phyloP scores from a whole-genome alignment of 352 stramenopile species.

The Phytopythium mirpurense region DNA sequence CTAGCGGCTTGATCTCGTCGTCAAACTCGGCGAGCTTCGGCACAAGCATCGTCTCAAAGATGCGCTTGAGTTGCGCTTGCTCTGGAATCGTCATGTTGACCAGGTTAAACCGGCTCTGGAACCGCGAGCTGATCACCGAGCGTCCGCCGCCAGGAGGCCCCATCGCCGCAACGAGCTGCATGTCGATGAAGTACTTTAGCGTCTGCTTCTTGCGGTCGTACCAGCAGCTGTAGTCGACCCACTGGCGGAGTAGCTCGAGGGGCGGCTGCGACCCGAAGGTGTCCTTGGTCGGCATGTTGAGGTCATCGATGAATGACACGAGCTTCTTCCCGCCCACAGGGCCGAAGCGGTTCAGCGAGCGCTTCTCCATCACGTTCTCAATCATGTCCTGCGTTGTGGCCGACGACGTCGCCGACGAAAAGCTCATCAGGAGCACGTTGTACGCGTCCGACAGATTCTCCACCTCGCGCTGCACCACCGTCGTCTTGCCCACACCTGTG shows the following conservation, averaged over 20 bases:
- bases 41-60: constrained; percentile 88
- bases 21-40: constrained; percentile 84
- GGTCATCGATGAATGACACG: constrained; percentile 90
- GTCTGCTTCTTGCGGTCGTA: constrained; percentile 91
- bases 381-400: constrained; percentile 88
- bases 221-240: constrained; percentile 91
- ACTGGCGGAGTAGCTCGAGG: constrained; percentile 88
- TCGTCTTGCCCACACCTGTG: constrained; percentile 89
- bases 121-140: constrained; percentile 85
- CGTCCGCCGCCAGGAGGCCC: constrained; percentile 79
- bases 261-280: constrained; percentile 89
- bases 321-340: constrained; percentile 85
- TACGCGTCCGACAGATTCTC: constrained; percentile 77
- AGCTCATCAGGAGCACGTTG: constrained; percentile 83
- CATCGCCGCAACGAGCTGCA: constrained; percentile 89
- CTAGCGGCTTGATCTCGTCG: constrained; percentile 84
- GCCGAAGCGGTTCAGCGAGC: constrained; percentile 85
- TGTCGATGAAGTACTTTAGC: constrained; percentile 90
- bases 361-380: constrained; percentile 89
- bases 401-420: constrained; percentile 86
- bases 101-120: constrained; percentile 90
- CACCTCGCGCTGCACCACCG: constrained; percentile 76
- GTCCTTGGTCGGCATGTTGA: constrained; percentile 92
- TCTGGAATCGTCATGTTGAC: constrained; percentile 89
- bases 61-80: constrained; percentile 76